A percentile compares a stretch with the other conserved stretches of the same genome.
These are phyloP conservation scores for Coemansia sp. DNA, from an alignment of 192 early-diverging fungal genomes.

Conservation along the genomic window DNA sequence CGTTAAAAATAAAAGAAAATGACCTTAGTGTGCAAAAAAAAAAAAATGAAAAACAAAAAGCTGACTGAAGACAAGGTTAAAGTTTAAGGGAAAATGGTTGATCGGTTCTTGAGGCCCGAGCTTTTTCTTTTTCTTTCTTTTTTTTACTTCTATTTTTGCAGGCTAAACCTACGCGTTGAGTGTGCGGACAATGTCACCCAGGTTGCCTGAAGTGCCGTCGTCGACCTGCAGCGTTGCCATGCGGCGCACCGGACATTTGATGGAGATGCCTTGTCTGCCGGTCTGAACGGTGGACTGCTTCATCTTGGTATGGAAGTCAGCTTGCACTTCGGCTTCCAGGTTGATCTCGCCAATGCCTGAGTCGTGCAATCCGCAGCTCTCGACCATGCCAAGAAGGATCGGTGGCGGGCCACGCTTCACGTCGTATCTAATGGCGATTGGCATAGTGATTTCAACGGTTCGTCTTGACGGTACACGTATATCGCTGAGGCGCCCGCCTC, in stretches of 20 bases:
- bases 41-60: slow-evolving; percentile 4
- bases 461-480: slow-evolving; percentile 38
- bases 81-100: no score
- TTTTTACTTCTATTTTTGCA: not conserved
- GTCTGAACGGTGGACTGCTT: slow-evolving; percentile 40
- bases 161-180: slow-evolving; percentile 22
- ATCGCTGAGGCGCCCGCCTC: slow-evolving; percentile 45
- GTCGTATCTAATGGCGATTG: slow-evolving; percentile 44
- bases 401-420: slow-evolving; percentile 52
- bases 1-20: not conserved
- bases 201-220: slow-evolving; percentile 42
- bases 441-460: slow-evolving; percentile 41
- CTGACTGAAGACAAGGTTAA: not conserved
- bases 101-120: not conserved
- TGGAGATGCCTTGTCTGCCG: slow-evolving; percentile 38
- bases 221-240: slow-evolving; percentile 49
- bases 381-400: slow-evolving; percentile 48
- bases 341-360: slow-evolving; percentile 48
- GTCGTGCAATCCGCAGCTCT: slow-evolving; percentile 52
- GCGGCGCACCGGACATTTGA: slow-evolving; percentile 48
- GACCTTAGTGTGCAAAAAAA: not conserved
- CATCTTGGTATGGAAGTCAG: slow-evolving; percentile 49
- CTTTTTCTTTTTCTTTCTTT: no score
- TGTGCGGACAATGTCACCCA: slow-evolving; percentile 50
- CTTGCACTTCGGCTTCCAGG: slow-evolving; percentile 45